Percentiles rank a stretch among this genome's conserved stretches.
Conservation (phyloP, 73 alveolate genomes). For the Uronychia binucleata region DNA sequence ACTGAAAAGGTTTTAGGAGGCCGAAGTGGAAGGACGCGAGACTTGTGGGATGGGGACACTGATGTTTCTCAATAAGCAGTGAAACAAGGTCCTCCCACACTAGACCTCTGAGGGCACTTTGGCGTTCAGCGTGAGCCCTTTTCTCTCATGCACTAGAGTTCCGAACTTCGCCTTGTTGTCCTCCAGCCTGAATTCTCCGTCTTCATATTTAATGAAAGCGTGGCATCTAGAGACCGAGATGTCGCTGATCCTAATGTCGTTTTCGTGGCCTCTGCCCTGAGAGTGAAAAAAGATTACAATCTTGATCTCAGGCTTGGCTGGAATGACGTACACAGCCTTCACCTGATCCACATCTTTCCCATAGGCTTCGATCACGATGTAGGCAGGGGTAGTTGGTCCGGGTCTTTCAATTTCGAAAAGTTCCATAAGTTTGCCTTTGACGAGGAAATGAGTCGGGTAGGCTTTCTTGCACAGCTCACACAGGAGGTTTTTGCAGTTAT, state of each 20-base stretch:
- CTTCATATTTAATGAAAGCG: conserved; percentile 41
- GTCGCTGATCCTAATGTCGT: conserved; percentile 65
- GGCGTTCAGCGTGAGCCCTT: neutral
- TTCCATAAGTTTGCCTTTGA: conserved; percentile 49
- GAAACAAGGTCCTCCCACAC: neutral
- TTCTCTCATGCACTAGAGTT: conserved; percentile 33
- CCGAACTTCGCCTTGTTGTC: conserved; percentile 77
- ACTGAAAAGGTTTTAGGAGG: neutral
- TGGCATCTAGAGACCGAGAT: conserved; percentile 81
- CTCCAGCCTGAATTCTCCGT: conserved; percentile 51
- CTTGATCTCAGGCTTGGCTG: conserved; percentile 48
- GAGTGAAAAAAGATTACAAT: conserved; percentile 23
- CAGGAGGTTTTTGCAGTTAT: conserved; percentile 48
- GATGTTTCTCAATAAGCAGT: neutral
- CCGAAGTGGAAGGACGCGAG: neutral
- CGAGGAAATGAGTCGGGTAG: conserved; percentile 55
- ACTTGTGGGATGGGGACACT: neutral
- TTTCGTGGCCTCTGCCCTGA: conserved; percentile 85
- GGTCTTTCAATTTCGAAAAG: conserved; percentile 61
- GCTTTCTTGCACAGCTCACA: conserved; percentile 76
- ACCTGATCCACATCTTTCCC: conserved; percentile 29
- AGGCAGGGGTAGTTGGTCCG: conserved; percentile 27
- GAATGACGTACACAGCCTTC: conserved; percentile 41
- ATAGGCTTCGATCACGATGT: conserved; percentile 55
- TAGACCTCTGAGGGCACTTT: neutral